These are phyloP conservation scores for Panellus pusillus DNA, from an alignment of 768 basidiomycete genomes.

Conservation along the genomic window DNA sequence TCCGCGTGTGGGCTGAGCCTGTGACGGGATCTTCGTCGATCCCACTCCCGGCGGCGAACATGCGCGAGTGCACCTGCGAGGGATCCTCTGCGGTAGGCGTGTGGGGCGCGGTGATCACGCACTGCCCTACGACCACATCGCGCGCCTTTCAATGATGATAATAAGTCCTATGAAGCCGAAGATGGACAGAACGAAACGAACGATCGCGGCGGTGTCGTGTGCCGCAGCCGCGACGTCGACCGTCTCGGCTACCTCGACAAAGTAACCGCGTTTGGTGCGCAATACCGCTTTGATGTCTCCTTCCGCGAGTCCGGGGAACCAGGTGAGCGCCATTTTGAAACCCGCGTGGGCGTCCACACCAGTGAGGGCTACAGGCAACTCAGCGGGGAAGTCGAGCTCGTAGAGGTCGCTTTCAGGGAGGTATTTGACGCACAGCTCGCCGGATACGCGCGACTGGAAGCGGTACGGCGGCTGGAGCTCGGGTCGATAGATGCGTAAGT, in stretches of 20 bases:
- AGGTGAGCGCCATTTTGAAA: conserved; percentile 6
- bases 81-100: conserved; percentile 9
- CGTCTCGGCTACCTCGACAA: conserved; percentile 14
- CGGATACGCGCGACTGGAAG: conserved; percentile 16
- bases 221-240: conserved; percentile 12
- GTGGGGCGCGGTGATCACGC: conserved; percentile 15
- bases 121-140: conserved; percentile 10
- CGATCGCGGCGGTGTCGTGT: conserved; percentile 9
- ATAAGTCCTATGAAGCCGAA: not conserved
- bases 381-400: conserved; percentile 19
- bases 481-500: conserved; percentile 8
- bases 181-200: not conserved
- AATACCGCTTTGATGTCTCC: conserved; percentile 11
- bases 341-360: not conserved
- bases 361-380: conserved; percentile 9
- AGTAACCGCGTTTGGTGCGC: conserved; percentile 6
- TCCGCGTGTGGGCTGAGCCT: conserved; percentile 20
- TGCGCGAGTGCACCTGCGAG: conserved; percentile 18
- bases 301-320: conserved; percentile 12
- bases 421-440: conserved; percentile 15
- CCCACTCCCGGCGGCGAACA: conserved; percentile 14
- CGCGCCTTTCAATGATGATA: not conserved
- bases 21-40: conserved; percentile 20
- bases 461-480: conserved; percentile 19
- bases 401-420: conserved; percentile 7